Evolutionary conservation across 805 yeast species (phyloP), one percentile per base, ranked within the genome.

Genomic region (Lipomyces chichibuensis): DNA sequence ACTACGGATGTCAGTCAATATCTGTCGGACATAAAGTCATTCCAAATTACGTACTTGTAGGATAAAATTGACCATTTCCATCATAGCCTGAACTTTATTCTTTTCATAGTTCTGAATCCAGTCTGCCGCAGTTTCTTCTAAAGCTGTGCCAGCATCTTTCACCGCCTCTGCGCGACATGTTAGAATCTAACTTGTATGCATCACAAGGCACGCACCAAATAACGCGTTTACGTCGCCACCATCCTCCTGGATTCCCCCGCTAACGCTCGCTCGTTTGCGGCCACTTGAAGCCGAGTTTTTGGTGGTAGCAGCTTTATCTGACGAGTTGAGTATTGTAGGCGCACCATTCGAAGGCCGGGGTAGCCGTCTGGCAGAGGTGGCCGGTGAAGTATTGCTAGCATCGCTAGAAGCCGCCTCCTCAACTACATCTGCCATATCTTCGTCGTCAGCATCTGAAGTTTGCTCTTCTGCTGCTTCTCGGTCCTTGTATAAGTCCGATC

Each of bases 1-100:
- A 62, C 68, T 63, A 61, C n/a, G n/a, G 6, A 43, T 2, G 57
- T 14, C 14, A 52, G 23, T 43, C 20, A 11, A 23, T n/a, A n/a
- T 43, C 7, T 43, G 49, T 8, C 9, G n/a, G 29, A 23, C 49
- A 8, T 33, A 60, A 46, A 23, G 17, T 5, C n/a, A 37, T 20
- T 20, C 14, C 3, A 20, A 20, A 27, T 9, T 29, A 55, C 69
- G 2, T 59, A 71, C 74, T 51, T 92, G 81, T 53, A 93, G 78
- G 0, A 91, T 72, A 60, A 92, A 81, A 76, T 93, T 92, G 55
- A 92, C 78, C 60, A 92, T 77, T 49, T 85, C 85, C 56, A 86
- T 84, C 61, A 90, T 77, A 1, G 92, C 87, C 14, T 75, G 75
- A 64, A 81, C 80, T 59, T 81, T 77, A 65, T 80, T 79, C 11